Evolutionary conservation across 2,329 filamentous ascomycete species (phyloP).

Genomic region (Epichloe uncinata): DNA sequence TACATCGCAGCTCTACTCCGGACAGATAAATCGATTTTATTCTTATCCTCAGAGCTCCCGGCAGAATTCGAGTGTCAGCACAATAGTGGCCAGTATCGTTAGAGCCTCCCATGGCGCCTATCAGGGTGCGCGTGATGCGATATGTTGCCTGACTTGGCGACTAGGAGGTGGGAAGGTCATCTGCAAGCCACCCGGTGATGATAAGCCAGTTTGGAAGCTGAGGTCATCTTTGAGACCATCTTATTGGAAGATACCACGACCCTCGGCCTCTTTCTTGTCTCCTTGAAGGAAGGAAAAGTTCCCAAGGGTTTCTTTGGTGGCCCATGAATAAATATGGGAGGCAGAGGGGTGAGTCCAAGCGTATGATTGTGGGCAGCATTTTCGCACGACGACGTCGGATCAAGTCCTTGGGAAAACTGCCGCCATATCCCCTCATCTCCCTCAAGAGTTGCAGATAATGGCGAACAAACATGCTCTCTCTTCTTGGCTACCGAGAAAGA

Average conservation of each 20-base stretch:
- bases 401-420: not conserved
- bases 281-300: no score
- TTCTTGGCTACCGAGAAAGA: not conserved
- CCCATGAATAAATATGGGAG: no score
- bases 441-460: not conserved
- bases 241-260: not conserved
- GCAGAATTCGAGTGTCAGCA: not conserved
- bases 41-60: not conserved
- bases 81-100: not conserved
- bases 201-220: not conserved
- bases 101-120: constrained; percentile 2
- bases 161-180: not conserved
- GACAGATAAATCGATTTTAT: not conserved
- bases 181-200: not conserved
- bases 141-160: not conserved
- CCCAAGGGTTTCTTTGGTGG: no score
- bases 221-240: no score
- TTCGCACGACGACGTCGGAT: not conserved
- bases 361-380: not conserved
- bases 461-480: not conserved
- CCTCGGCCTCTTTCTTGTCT: not conserved
- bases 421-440: not conserved
- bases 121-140: not conserved
- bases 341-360: no score
- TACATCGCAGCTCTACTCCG: constrained; percentile 1